A percentile compares a stretch with the other conserved stretches of the same genome.
phyloP scores from a whole-genome alignment of 306 rosid genomes.

The Cucumis cinereus region DNA sequence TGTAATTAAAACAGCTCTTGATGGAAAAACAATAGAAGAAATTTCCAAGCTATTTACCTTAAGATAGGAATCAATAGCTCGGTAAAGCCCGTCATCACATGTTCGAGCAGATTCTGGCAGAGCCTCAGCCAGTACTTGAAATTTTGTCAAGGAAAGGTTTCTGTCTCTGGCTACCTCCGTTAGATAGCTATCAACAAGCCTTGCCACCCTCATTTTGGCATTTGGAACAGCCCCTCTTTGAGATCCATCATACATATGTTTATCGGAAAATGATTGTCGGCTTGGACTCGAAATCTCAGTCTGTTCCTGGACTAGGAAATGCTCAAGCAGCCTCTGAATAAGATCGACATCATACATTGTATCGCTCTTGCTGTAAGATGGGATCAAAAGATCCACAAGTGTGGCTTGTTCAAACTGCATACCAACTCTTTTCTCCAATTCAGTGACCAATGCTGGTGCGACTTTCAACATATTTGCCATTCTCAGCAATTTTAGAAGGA shows the following conservation, averaged over 20 bases:
- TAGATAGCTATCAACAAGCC: slow-evolving; percentile 95
- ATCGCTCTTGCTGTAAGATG: slow-evolving; percentile 52
- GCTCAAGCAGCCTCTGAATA: slow-evolving; percentile 84
- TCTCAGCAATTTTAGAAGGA: slow-evolving; percentile 81
- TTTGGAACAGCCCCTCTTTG: slow-evolving; percentile 34
- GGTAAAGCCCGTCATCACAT: slow-evolving; percentile 94
- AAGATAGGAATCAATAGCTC: slow-evolving; percentile 93
- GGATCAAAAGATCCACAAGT: slow-evolving; percentile 69
- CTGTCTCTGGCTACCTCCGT: slow-evolving; percentile 92
- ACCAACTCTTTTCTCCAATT: slow-evolving; percentile 88
- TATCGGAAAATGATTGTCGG: slow-evolving; percentile 44
- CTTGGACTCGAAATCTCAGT: slow-evolving; percentile 69
- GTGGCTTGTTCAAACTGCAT: slow-evolving; percentile 97
- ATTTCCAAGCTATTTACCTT: slow-evolving; percentile 34
- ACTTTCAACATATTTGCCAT: slow-evolving; percentile 82
- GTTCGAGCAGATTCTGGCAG: slow-evolving; percentile 97
- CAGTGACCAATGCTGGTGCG: slow-evolving; percentile 86
- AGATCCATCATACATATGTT: slow-evolving; percentile 31
- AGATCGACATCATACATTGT: slow-evolving; percentile 88
- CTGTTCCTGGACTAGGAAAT: slow-evolving; percentile 88
- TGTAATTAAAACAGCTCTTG: not conserved
- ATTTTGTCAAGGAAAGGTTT: slow-evolving; percentile 85
- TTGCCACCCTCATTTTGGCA: slow-evolving; percentile 90
- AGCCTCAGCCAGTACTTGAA: slow-evolving; percentile 97
- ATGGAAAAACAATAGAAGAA: not conserved